A percentile compares a stretch with the other conserved stretches of the same genome.
These are phyloP conservation scores for Rhodotorula mucilaginosa DNA, from an alignment of 1,284 basidiomycete species.

Conservation along the genomic window DNA sequence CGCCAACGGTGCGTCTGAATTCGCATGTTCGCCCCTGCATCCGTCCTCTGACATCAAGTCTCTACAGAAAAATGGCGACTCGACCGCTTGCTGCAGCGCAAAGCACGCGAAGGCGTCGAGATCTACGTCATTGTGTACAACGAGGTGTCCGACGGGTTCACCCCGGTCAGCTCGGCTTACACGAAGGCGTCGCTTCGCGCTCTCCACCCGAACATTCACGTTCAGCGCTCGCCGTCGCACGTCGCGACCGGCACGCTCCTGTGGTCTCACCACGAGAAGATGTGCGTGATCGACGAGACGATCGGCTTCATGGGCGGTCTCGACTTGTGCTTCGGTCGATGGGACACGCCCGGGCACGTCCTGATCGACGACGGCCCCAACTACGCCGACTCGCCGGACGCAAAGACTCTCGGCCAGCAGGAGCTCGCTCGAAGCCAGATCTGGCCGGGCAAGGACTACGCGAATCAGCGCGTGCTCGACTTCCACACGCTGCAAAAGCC, in stretches of 20 bases:
- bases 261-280: conserved; percentile 98
- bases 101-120: conserved; percentile 94
- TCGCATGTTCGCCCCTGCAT: too few relatives aligned
- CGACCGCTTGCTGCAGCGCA: conserved; percentile 81
- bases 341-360: conserved; percentile 88
- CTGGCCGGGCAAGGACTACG: conserved; percentile 74
- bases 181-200: conserved; percentile 82
- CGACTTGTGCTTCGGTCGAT: conserved; percentile 66
- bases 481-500: conserved; percentile 87
- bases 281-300: conserved; percentile 95
- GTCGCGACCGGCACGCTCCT: conserved; percentile 97
- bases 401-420: neutral
- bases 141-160: conserved; percentile 96
- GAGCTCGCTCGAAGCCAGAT: conserved; percentile 24
- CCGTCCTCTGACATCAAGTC: conserved; percentile 30
- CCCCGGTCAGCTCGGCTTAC: conserved; percentile 64
- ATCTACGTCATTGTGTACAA: conserved; percentile 95
- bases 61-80: conserved; percentile 82
- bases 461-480: conserved; percentile 83
- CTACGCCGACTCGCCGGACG: conserved; percentile 43
- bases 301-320: conserved; percentile 98
- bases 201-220: conserved; percentile 89
- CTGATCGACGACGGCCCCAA: conserved; percentile 72
- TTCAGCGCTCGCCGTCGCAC: conserved; percentile 95
- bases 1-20: conserved; percentile 33